These are phyloP conservation scores for Stemphylium lycopersici DNA, from an alignment of 2,329 filamentous ascomycete genomes.

Conservation along the genomic window DNA sequence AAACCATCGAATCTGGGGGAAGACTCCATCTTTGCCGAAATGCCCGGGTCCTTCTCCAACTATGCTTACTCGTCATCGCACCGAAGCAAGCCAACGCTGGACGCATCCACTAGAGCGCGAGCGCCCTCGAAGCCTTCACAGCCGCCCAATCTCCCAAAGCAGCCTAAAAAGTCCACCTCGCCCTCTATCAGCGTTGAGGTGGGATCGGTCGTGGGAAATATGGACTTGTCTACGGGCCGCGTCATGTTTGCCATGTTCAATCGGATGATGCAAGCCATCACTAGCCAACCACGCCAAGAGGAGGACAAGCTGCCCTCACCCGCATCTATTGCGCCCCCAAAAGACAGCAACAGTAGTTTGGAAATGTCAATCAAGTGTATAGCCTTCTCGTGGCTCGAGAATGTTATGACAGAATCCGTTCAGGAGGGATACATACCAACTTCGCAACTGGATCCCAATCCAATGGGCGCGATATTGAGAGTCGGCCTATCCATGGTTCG, in stretches of 20 bases:
- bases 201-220: constrained; percentile 41
- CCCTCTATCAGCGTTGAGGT: constrained; percentile 39
- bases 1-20: constrained; percentile 39
- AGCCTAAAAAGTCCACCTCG: constrained; percentile 16
- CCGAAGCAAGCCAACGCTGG: constrained; percentile 32
- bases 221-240: constrained; percentile 45
- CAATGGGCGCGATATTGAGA: constrained; percentile 38
- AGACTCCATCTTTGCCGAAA: constrained; percentile 48
- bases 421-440: constrained; percentile 4
- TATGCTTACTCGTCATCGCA: constrained; percentile 53
- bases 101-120: constrained; percentile 29
- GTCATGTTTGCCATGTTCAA: constrained; percentile 43
- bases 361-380: constrained; percentile 37
- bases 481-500: constrained; percentile 31
- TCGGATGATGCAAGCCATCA: constrained; percentile 30
- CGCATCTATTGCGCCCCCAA: background rate
- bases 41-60: constrained; percentile 56
- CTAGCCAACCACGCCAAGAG: constrained; percentile 7
- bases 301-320: background rate
- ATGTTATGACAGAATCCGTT: constrained; percentile 33
- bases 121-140: constrained; percentile 12
- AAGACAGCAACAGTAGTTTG: constrained; percentile 12
- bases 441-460: constrained; percentile 29
- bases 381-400: constrained; percentile 42
- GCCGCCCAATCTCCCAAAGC: constrained; percentile 4